Conservation (phyloP, 768 basidiomycete genomes). For the Lentinus brumalis region DNA sequence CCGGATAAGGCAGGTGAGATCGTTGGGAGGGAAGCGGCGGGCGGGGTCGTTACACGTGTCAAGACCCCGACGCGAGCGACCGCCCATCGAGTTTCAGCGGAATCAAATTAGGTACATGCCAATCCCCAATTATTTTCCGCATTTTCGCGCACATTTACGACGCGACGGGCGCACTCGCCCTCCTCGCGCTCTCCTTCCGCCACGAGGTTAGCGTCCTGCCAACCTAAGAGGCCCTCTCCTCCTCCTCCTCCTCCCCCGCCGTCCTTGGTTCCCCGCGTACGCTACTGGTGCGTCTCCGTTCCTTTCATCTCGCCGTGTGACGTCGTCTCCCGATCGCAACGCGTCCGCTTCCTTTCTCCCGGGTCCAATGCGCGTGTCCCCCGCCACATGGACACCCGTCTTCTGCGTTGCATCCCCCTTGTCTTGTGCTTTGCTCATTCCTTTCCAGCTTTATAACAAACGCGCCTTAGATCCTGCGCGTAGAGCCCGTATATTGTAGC, state of each 20-base stretch:
- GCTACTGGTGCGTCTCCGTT: conserved; percentile 11
- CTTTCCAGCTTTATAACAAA: conserved; percentile 15
- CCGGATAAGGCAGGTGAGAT: conserved; percentile 19
- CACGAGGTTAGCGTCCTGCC: conserved; percentile 19
- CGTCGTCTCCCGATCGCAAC: conserved; percentile 14
- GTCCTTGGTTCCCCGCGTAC: conserved; percentile 13
- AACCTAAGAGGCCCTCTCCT: conserved; percentile 4
- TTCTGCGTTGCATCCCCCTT: background rate
- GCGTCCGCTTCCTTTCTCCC: conserved; percentile 21
- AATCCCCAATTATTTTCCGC: conserved; percentile 22
- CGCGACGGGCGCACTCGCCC: conserved; percentile 12
- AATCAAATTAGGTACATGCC: conserved; percentile 29
- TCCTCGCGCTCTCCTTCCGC: conserved; percentile 20
- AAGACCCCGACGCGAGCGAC: conserved; percentile 12
- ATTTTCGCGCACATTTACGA: conserved; percentile 23
- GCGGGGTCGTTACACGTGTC: conserved; percentile 30
- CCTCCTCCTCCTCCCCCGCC: conserved; percentile 4
- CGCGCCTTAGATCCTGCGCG: conserved; percentile 8
- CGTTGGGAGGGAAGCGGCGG: conserved; percentile 17
- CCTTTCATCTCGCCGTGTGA: conserved; percentile 9
- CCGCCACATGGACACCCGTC: background rate
- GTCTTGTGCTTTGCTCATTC: conserved; percentile 8
- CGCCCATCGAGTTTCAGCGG: conserved; percentile 28
- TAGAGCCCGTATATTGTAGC: conserved; percentile 18
- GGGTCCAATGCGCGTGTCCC: background rate